Base-by-base conservation (phyloP, 768 basidiomycete species). In the Tulasnella calospora region DNA sequence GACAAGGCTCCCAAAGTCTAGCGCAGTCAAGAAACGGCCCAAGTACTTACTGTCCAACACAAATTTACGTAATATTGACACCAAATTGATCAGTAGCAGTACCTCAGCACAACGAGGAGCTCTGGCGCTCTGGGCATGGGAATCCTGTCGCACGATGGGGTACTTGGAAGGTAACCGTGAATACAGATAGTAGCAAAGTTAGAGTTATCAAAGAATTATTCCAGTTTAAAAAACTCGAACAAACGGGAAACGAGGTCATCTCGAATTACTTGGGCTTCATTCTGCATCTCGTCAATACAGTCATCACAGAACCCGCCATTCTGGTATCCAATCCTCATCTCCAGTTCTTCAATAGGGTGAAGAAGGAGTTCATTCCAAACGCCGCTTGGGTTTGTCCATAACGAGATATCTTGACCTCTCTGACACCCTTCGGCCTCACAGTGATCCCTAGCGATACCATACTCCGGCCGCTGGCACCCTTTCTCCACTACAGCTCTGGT, bases 301-400 rank as follows among this genome's bases (percentile, higher is more conserved):
- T 67, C 61, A 33, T 67, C 61, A 67, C 61, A 67, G 13, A 67
- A 67, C 33, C 33, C 33, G 5, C 61, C 61, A 67, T 67, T 67
- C 61, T 67, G 61, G 33, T 67, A 67, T 7, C 61, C 61, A 4
- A 35, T 67, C 27, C 61, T 67, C 61, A 67, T 35, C 61, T 67
- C 61, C 61, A 67, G 12, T 36, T 72, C 71, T 23, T 72, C 71
- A 17, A 72, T 40, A 15, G 71, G 71, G 36, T 72, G 71, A 35
- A 72, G 30, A 23, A 72, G 44, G 12, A 72, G 44, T 36, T 46
- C 44, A 10, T 30, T 72, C 71, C 71, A 72, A 12, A 40, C 7
- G 4, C n/a, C 71, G 9, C 44, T 35, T 35, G 71, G 71, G 27
- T 19, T 72, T 1, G 44, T 72, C 71, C 71, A 72, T 27, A 35